A percentile compares a stretch with the other conserved stretches of the same genome.
phyloP scores from a whole-genome alignment of 2,329 filamentous ascomycete species.

The Penicillium capsulatum region DNA sequence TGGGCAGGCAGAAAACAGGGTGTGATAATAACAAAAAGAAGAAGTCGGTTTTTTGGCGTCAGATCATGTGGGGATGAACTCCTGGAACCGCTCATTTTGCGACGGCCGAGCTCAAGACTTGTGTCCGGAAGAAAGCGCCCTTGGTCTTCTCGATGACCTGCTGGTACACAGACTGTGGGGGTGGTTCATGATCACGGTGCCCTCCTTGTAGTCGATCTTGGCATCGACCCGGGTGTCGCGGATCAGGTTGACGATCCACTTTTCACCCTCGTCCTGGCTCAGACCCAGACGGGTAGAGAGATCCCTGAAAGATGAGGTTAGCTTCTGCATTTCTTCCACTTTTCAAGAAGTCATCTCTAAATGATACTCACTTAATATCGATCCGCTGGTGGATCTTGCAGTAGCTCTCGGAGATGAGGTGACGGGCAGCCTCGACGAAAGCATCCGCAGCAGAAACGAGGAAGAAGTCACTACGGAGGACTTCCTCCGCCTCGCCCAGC shows the following conservation, averaged over 20 bases:
- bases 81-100: constrained; percentile 42
- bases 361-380: constrained; percentile 70
- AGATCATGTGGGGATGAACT: constrained; percentile 17
- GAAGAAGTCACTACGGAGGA: constrained; percentile 94
- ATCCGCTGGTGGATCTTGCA: constrained; percentile 99
- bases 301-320: constrained; percentile 53
- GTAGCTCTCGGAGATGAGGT: constrained; percentile 97
- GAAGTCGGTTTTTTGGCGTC: constrained; percentile 26
- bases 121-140: constrained; percentile 96
- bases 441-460: constrained; percentile 75
- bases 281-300: constrained; percentile 87
- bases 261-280: constrained; percentile 92
- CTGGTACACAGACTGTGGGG: constrained; percentile 98
- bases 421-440: constrained; percentile 90
- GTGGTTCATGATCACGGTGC: constrained; percentile 99
- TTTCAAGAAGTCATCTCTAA: not conserved
- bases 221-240: constrained; percentile 95
- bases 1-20: constrained; percentile 31
- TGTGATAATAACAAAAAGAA: constrained; percentile 29
- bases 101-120: constrained; percentile 69
- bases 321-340: not conserved
- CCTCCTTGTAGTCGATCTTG: constrained; percentile 99
- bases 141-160: constrained; percentile 99
- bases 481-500: constrained; percentile 80
- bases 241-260: constrained; percentile 99